phyloP scores from a whole-genome alignment of 2,329 filamentous ascomycete species.

The Pseudocercospora crystallina region DNA sequence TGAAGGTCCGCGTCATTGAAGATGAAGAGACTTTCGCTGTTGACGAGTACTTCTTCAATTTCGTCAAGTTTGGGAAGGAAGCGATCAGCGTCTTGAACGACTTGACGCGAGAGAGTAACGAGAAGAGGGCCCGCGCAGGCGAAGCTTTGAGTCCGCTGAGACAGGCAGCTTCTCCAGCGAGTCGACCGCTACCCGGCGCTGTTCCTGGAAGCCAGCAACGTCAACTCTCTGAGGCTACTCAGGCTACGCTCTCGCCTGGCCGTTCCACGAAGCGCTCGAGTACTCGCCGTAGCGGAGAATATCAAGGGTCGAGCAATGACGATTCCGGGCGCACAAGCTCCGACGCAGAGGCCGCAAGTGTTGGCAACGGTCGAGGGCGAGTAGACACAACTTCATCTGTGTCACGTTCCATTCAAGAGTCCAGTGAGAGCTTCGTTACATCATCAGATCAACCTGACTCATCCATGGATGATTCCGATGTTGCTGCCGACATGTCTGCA shows the following conservation, averaged over 20 bases:
- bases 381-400: constrained; percentile 50
- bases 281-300: constrained; percentile 45
- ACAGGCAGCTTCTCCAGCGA: constrained; percentile 4
- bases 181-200: constrained; percentile 30
- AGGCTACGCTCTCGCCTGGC: constrained; percentile 46
- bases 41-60: constrained; percentile 98
- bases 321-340: constrained; percentile 35
- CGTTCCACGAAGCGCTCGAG: constrained; percentile 38
- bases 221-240: constrained; percentile 2
- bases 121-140: constrained; percentile 15
- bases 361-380: constrained; percentile 56
- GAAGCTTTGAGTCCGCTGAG: constrained; percentile 10
- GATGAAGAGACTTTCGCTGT: constrained; percentile 93
- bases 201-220: constrained; percentile 26
- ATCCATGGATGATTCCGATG: constrained; percentile 18
- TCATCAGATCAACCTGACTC: constrained; percentile 31
- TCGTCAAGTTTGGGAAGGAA: constrained; percentile 80
- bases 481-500: constrained; percentile 59
- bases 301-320: constrained; percentile 41
- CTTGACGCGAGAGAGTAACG: constrained; percentile 65
- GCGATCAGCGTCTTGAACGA: constrained; percentile 61
- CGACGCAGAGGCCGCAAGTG: constrained; percentile 56
- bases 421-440: constrained; percentile 68
- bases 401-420: constrained; percentile 58
- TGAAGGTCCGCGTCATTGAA: constrained; percentile 89